Evolutionary conservation across 306 rosid genomes (phyloP), one percentile per base, ranked within the genome.

Genomic region (Dicorynia guianensis): DNA sequence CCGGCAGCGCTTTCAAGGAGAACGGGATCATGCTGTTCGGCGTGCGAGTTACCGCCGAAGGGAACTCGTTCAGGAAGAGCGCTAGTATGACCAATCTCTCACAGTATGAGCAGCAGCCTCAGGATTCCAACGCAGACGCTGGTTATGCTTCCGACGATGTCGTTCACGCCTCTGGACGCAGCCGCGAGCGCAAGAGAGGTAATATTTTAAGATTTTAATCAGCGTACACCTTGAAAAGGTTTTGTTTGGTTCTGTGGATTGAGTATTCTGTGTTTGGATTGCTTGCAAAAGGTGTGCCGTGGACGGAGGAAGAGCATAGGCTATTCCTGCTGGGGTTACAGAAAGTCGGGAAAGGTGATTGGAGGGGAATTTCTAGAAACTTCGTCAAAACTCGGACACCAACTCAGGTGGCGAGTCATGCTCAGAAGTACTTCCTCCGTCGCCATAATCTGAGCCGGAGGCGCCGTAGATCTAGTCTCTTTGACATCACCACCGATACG

Each of bases 321-420:
- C 57, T 88, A 20, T 93, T 93, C 84, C 73, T 93, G 67, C 15
- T 88, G 85, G 98, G 98, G 17, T 81, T 93, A 63, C 89, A 88
- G 43, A 83, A 84, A 56, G 94, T 93, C 0, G 98, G 98, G 8
- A 93, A 90, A 67, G 98, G 98, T 60, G 98, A 93, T 63, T 93
- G 98, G 98, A 86, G 98, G 76, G 98, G 98, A 54, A 93, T 93
- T 78, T 93, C 98, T 11, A 82, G 96, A 81, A 91, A 91, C 86
- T 91, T 87, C 71, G 97, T 93, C 25, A 93, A 89, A 80, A 93
- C 98, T 53, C 85, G 97, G 0, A 93, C 98, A 5, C 96, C 98
- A 14, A 93, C 97, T 67, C 97, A 93, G 84, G 98, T 91, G 4
- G 98, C 97, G 0, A 93, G 98, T 75, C 98, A 93, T 63, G 98